phyloP scores from a whole-genome alignment of 2,329 filamentous ascomycete genomes.

The Ceratocystis harringtonii region DNA sequence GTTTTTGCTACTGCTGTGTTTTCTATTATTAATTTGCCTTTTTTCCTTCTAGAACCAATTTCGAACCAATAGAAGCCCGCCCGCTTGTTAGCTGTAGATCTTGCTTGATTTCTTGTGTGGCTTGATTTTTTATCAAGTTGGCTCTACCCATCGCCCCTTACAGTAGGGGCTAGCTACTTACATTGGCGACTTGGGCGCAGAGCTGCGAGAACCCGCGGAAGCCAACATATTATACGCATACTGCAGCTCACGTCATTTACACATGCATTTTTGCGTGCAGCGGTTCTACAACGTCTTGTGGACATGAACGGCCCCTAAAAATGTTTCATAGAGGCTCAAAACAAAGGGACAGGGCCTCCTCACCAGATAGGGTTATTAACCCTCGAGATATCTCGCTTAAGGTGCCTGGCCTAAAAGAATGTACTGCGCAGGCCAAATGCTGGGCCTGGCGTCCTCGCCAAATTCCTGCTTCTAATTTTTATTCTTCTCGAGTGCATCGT shows the following conservation, averaged over 20 bases:
- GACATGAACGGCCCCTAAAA: too few relatives aligned
- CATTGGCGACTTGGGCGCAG: background rate
- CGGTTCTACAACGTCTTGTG: too few relatives aligned
- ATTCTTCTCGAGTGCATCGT: too few relatives aligned
- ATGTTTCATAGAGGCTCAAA: too few relatives aligned
- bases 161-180: background rate
- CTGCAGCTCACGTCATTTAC: too few relatives aligned
- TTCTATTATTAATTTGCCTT: background rate
- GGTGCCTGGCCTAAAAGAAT: background rate
- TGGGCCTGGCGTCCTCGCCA: background rate
- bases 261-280: too few relatives aligned
- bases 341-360: too few relatives aligned
- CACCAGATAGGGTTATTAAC: too few relatives aligned
- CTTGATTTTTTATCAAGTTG: background rate
- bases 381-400: background rate
- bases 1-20: background rate
- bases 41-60: slow-evolving; percentile 1
- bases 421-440: background rate
- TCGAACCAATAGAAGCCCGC: background rate
- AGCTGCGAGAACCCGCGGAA: too few relatives aligned
- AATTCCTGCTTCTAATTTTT: background rate
- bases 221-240: too few relatives aligned
- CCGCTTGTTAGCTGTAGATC: background rate
- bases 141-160: background rate
- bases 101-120: background rate